Base-by-base conservation (phyloP, 805 yeast genomes). In the Nakazawaea pomicola region DNA sequence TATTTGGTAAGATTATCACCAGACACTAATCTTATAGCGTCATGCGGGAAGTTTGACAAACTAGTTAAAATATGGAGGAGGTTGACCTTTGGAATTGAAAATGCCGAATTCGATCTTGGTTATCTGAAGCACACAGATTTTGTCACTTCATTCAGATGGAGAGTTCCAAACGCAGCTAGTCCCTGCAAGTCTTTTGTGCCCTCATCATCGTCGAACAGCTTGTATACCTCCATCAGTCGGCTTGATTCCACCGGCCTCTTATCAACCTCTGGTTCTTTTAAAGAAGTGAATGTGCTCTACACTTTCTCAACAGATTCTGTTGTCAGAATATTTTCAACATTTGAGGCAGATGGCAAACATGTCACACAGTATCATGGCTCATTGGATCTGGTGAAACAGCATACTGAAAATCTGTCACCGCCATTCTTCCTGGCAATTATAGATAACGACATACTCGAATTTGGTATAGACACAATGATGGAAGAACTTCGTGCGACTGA, bases 1-100 rank as follows among this genome's bases (percentile, higher is more conserved):
- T 73, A 72, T 46, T 50, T 64, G 36, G 72, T 80, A 4, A 64
- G 68, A 23, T 72, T 85, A 18, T 76, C 95, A 0, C 77, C 75
- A n/a, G 83, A 84, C 48, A 76, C 88, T 0, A 71, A 72, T 38
- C 67, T 80, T 33, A 76, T 89, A 16, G 83, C 89, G 7, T 72
- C 82, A 36, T 69, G 74, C 29, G 80, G 84, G 0, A 65, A 64
- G 30, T 75, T 71, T 55, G 95, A 87, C 56, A 67, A 68, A 27
- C 64, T 83, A 11, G 78, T 86, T 21, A 87, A 86, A 54, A 67
- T 87, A 2, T 90, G 96, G 95, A 70, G 79, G 40, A 65, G 96
- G 38, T 67, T 78, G 6, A 73, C 83, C 6, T 85, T 79, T 52
- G 88, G 83, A 25, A 70, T 72, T 20, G 78, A 75, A 27, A 71